phyloP scores from a whole-genome alignment of 2,329 filamentous ascomycete genomes.

The Lachnellula cervina region DNA sequence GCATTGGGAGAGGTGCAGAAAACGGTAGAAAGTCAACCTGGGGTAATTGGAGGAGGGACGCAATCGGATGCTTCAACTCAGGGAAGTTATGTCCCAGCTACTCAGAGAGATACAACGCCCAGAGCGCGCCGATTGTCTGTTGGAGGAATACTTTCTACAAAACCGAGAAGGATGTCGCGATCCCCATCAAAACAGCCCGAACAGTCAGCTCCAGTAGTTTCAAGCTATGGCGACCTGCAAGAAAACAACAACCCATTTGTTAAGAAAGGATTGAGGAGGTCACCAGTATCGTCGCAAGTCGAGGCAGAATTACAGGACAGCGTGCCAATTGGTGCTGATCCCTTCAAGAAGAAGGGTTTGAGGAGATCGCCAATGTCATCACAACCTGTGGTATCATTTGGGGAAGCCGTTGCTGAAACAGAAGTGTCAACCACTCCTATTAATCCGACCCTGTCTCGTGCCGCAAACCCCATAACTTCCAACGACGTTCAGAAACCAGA shows the following conservation, averaged over 20 bases:
- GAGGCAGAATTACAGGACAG: not conserved
- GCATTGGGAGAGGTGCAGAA: slow-evolving; percentile 15
- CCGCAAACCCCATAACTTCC: not conserved
- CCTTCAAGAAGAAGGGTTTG: slow-evolving; percentile 7
- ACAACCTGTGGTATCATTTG: not conserved
- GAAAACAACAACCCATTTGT: slow-evolving; percentile 11
- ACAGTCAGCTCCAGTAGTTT: not conserved
- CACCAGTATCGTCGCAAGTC: slow-evolving; percentile 6
- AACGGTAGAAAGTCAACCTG: not conserved
- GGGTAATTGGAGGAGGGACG: not conserved
- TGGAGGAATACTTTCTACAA: slow-evolving; percentile 20
- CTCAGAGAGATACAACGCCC: slow-evolving; percentile 7
- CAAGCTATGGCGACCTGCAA: not conserved
- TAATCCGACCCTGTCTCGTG: slow-evolving; percentile 9
- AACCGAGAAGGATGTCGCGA: slow-evolving; percentile 27
- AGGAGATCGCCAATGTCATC: slow-evolving; percentile 6
- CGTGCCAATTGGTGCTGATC: not conserved
- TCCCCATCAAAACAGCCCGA: slow-evolving; percentile 22
- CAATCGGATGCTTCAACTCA: not conserved
- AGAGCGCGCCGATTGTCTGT: slow-evolving; percentile 12
- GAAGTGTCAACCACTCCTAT: slow-evolving; percentile 16
- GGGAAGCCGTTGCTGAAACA: not conserved
- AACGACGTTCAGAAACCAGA: not conserved
- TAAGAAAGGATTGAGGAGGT: slow-evolving; percentile 11
- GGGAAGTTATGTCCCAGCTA: slow-evolving; percentile 8